Evolutionary conservation across 495 filamentous ascomycete genomes (phyloP).

Genomic region (Xanthoparmelia taractica): DNA sequence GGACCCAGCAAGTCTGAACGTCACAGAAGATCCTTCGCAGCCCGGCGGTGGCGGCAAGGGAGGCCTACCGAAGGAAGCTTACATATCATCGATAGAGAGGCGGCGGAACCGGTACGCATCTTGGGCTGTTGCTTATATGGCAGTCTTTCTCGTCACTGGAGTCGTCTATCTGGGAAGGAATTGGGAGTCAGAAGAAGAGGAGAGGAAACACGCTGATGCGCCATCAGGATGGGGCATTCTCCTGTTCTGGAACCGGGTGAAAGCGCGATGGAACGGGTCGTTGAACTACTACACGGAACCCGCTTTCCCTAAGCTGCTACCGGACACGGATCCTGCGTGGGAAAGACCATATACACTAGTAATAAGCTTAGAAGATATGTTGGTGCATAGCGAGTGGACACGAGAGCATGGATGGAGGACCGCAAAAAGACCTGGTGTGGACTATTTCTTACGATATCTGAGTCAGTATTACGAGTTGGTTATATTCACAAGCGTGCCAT

Average conservation of each 20-base stretch:
- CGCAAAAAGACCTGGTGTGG: constrained; percentile 88
- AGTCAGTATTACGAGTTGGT: constrained; percentile 97
- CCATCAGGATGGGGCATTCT: constrained; percentile 66
- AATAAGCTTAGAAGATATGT: constrained; percentile 83
- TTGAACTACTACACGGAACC: constrained; percentile 93
- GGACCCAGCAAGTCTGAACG: constrained; percentile 41
- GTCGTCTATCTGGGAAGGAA: constrained; percentile 71
- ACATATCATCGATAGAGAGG: constrained; percentile 83
- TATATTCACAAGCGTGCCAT: constrained; percentile 81
- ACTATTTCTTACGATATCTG: constrained; percentile 95
- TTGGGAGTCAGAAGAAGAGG: constrained; percentile 71
- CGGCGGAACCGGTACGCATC: constrained; percentile 63
- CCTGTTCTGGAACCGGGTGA: constrained; percentile 70
- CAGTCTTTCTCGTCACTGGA: constrained; percentile 44
- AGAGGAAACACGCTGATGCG: constrained; percentile 54
- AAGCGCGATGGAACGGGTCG: constrained; percentile 62
- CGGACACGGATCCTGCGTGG: constrained; percentile 73
- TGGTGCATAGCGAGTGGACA: constrained; percentile 89
- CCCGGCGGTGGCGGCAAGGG: constrained; percentile 44
- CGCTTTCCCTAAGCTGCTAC: constrained; percentile 86
- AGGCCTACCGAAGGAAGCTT: constrained; percentile 71
- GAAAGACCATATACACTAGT: constrained; percentile 88
- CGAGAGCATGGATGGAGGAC: constrained; percentile 91
- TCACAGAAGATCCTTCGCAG: constrained; percentile 51
- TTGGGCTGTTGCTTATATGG: constrained; percentile 50